A percentile compares a stretch with the other conserved stretches of the same genome.
Conservation (phyloP, 352 stramenopile species). For the Phytophthora sojae region DNA sequence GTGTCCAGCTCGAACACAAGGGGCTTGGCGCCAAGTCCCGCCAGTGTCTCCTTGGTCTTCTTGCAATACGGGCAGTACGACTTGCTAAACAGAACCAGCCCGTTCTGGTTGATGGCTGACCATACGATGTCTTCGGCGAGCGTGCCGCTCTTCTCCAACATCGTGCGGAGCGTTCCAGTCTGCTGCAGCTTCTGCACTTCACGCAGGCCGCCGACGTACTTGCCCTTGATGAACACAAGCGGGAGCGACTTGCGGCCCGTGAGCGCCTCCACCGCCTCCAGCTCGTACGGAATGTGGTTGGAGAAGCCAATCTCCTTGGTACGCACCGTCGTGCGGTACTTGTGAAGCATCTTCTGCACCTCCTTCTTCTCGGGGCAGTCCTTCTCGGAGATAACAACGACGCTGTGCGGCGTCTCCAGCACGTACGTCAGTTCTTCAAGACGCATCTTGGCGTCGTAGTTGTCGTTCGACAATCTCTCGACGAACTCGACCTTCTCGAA, state of each 20-base stretch:
- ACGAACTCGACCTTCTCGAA: constrained; percentile 84
- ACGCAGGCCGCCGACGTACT: constrained; percentile 94
- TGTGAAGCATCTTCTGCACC: constrained; percentile 86
- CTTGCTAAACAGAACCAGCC: constrained; percentile 87
- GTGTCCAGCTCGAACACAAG: constrained; percentile 84
- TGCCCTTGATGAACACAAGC: constrained; percentile 96
- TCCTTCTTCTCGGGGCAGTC: constrained; percentile 94
- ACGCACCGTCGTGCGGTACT: constrained; percentile 67
- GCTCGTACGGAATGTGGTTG: constrained; percentile 68
- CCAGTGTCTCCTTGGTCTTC: constrained; percentile 80
- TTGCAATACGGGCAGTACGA: constrained; percentile 91
- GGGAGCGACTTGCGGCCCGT: constrained; percentile 93
- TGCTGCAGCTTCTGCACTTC: constrained; percentile 90
- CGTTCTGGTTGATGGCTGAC: constrained; percentile 73
- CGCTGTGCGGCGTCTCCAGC: constrained; percentile 81
- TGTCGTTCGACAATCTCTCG: constrained; percentile 64
- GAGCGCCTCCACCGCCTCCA: constrained; percentile 84
- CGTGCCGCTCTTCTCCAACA: constrained; percentile 84
- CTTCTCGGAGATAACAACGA: constrained; percentile 95
- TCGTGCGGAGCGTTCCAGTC: constrained; percentile 82
- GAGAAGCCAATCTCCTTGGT: constrained; percentile 69
- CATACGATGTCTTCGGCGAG: constrained; percentile 80
- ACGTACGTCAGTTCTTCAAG: constrained; percentile 81
- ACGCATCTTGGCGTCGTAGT: constrained; percentile 55
- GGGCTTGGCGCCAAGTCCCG: constrained; percentile 62